These are phyloP conservation scores for Ophiostoma piceae DNA, from an alignment of 2,329 filamentous ascomycete genomes.

Conservation along the genomic window DNA sequence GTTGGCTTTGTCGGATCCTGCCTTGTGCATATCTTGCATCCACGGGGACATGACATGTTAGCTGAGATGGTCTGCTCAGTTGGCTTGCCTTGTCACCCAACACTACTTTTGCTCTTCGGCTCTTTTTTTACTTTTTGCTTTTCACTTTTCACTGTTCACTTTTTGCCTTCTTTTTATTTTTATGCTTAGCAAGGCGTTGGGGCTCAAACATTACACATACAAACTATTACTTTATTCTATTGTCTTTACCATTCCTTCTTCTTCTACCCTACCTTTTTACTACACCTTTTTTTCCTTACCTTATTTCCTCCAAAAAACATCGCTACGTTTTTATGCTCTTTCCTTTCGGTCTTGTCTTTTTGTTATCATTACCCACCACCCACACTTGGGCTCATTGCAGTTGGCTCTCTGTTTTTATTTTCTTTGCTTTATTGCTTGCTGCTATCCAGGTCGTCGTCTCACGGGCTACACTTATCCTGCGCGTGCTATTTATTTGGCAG, in stretches of 20 bases:
- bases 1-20: no score
- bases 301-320: conserved; percentile 14
- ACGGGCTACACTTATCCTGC: background rate
- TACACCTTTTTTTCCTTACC: background rate
- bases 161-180: conserved; percentile 14
- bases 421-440: background rate
- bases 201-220: conserved; percentile 15
- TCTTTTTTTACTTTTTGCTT: background rate
- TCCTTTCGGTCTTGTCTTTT: background rate
- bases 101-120: no score
- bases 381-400: background rate
- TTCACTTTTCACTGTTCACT: background rate
- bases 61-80: background rate
- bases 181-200: conserved; percentile 12
- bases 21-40: no score
- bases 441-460: conserved; percentile 4
- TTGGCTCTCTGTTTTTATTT: background rate
- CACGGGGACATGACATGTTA: no score
- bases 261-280: background rate
- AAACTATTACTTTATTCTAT: conserved; percentile 14
- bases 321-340: conserved; percentile 1
- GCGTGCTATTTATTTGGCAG: background rate
- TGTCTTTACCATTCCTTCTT: background rate
- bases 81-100: no score
- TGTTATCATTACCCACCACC: background rate